phyloP scores from a whole-genome alignment of 345 rosid species.

The Lagerstroemia speciosa region DNA sequence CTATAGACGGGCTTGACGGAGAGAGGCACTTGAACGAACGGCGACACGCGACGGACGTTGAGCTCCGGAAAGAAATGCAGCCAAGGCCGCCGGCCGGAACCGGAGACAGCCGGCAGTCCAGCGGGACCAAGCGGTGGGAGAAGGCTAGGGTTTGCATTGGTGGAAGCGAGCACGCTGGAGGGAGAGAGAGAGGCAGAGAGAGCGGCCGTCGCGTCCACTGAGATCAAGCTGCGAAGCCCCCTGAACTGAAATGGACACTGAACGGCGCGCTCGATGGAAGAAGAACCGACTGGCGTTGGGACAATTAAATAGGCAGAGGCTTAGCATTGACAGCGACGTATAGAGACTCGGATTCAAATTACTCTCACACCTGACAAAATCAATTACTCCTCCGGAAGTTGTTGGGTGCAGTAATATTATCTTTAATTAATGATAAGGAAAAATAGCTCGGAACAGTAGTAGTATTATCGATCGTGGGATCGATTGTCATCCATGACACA shows the following conservation, averaged over 20 bases:
- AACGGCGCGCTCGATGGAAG: slow-evolving; percentile 8
- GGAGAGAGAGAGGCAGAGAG: not conserved
- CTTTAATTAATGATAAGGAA: too few species aligned
- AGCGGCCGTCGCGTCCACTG: too few species aligned
- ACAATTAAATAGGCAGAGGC: not conserved
- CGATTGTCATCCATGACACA: too few species aligned
- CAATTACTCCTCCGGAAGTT: not conserved
- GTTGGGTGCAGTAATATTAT: too few species aligned
- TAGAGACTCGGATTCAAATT: not conserved
- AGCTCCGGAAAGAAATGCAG: slow-evolving; percentile 2
- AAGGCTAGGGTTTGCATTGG: slow-evolving; percentile 11
- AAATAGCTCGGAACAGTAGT: too few species aligned
- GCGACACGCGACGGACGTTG: not conserved
- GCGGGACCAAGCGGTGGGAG: slow-evolving; percentile 11
- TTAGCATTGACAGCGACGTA: not conserved
- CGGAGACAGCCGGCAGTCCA: slow-evolving; percentile 3
- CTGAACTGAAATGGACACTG: not conserved
- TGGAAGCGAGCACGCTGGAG: not conserved
- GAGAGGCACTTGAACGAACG: slow-evolving; percentile 28
- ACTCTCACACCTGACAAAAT: too few species aligned
- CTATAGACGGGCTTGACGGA: slow-evolving; percentile 12
- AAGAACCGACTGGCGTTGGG: not conserved
- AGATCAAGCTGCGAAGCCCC: not conserved
- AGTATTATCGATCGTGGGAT: too few species aligned
- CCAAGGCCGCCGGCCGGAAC: not conserved